Base-by-base conservation (phyloP, 352 stramenopile genomes). In the Phytophthora boehmeriae region DNA sequence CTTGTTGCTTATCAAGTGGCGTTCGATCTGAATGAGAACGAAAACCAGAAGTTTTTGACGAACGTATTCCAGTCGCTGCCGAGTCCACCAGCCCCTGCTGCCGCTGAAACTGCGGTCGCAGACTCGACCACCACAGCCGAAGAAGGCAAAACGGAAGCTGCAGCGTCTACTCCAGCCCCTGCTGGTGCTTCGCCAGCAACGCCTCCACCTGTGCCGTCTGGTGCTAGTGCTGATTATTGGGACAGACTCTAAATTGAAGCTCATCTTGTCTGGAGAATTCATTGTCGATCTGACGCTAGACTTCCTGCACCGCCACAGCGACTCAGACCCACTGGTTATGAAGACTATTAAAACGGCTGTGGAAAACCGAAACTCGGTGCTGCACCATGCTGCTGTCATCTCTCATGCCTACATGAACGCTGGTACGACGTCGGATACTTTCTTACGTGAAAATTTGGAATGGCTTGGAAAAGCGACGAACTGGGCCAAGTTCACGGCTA, bases 401-500 rank as follows among this genome's bases (percentile, higher is more conserved):
- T 87, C 96, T 35, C 95, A 99, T 82, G 91, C 85, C 11, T 99
- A 98, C 75, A 93, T 99, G 83, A 96, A 99, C 76, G 88, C 89
- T 27, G 97, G 98, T n/a, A 99, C 97, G 23, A 99, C 96, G 11
- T 96, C 96, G 56, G 97, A 99, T 78, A 78, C 81, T 10, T 99
- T 99, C 69, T 73, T 99, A 62, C 90, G 98, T 32, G 95, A 99
- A 62, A 98, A 99, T 83, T 86, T 99, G 13, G 97, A 99, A 59
- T 99, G 97, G 97, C 93, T 99, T 59, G 97, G 96, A 22, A 98
- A 99, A 68, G 97, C 97, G 8, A 98, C 89, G 50, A 99, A 99
- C 83, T 99, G 98, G 98, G 97, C 97, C 49, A 99, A 99, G 79
- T 99, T 99, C 66, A 98, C 95, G 6, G 97, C 97, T 19, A 99